phyloP scores from a whole-genome alignment of 2,329 filamentous ascomycete genomes.

The Verticillium tricorpus region DNA sequence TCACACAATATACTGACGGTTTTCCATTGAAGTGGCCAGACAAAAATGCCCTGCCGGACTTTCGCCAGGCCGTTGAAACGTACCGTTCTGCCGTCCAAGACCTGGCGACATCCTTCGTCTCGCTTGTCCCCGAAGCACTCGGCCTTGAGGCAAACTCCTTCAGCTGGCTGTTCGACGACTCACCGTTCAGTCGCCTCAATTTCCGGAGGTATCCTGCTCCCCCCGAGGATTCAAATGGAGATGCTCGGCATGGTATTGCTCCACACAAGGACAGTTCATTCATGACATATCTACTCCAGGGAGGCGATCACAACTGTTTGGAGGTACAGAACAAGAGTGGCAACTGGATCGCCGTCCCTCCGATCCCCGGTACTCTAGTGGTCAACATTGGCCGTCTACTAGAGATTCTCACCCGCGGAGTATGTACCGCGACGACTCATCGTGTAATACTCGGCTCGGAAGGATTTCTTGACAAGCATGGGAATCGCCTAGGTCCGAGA shows the following conservation, averaged over 20 bases:
- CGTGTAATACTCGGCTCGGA: background rate
- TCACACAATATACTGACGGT: background rate
- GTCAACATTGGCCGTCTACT: background rate
- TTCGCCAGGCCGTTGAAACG: background rate
- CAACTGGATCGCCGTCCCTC: background rate
- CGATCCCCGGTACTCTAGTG: background rate
- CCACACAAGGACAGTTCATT: background rate
- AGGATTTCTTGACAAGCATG: background rate
- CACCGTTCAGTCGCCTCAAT: background rate
- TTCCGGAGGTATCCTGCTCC: background rate
- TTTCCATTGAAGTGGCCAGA: background rate
- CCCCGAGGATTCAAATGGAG: background rate
- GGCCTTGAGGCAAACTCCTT: background rate
- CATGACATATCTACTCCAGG: background rate
- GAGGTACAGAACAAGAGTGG: background rate
- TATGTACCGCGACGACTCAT: background rate
- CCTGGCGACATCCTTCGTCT: background rate
- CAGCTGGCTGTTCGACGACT: background rate
- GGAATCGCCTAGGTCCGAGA: background rate
- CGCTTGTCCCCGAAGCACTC: background rate
- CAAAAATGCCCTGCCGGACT: background rate
- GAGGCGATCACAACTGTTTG: background rate
- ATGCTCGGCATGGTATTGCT: background rate
- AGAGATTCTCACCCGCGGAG: background rate
- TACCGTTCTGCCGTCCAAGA: background rate